These are phyloP conservation scores for Cercospora canescens DNA, from an alignment of 2,329 filamentous ascomycete species.

Conservation along the genomic window DNA sequence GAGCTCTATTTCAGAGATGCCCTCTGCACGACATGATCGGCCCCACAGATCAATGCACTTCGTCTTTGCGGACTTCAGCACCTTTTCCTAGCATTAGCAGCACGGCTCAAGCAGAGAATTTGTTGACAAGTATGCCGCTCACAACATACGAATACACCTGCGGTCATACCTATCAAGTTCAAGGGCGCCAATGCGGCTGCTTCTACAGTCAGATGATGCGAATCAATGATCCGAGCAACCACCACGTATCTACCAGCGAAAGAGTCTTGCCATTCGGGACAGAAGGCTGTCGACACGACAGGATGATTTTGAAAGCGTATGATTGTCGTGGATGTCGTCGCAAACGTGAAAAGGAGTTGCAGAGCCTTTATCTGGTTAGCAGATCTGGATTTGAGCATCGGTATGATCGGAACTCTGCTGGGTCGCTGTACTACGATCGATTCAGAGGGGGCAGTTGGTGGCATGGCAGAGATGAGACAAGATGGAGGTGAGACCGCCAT, in stretches of 20 bases:
- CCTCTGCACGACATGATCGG: not conserved
- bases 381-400: slow-evolving; percentile 4
- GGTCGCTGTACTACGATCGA: slow-evolving; percentile 8
- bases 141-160: slow-evolving; percentile 28
- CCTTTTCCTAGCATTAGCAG: not conserved
- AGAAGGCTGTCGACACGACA: slow-evolving; percentile 18
- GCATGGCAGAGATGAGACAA: slow-evolving; percentile 7
- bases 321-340: slow-evolving; percentile 16
- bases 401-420: not conserved
- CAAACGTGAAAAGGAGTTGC: slow-evolving; percentile 9
- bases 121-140: slow-evolving; percentile 22
- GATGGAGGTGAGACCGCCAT: not conserved
- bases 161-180: slow-evolving; percentile 24
- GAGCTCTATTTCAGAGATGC: not conserved
- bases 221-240: slow-evolving; percentile 21
- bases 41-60: not conserved
- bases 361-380: slow-evolving; percentile 7
- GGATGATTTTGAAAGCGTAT: slow-evolving; percentile 9
- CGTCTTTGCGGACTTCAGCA: not conserved
- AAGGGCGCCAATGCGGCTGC: slow-evolving; percentile 27
- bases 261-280: slow-evolving; percentile 24
- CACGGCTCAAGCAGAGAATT: not conserved
- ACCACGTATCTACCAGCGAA: not conserved
- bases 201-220: slow-evolving; percentile 25
- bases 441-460: slow-evolving; percentile 17